phyloP scores from a whole-genome alignment of 805 yeast species.

The Candida berthetii region DNA sequence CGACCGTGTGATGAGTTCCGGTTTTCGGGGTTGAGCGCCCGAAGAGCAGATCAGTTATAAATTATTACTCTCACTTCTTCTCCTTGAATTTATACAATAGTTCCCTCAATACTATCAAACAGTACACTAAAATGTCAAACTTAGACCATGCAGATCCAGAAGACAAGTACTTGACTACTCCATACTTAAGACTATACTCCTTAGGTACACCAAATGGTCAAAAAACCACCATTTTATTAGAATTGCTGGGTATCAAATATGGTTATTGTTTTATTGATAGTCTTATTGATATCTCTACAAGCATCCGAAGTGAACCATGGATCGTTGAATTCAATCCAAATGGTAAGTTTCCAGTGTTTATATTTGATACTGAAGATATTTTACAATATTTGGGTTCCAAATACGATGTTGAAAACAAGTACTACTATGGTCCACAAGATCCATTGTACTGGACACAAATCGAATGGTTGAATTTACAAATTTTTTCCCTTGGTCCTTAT shows the following conservation, averaged over 20 bases:
- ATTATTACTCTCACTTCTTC: too few species aligned
- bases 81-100: too few species aligned
- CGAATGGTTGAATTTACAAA: constrained; percentile 51
- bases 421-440: constrained; percentile 27
- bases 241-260: constrained; percentile 25
- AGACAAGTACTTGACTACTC: constrained; percentile 24
- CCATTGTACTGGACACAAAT: constrained; percentile 42
- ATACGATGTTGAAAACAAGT: constrained; percentile 48
- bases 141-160: constrained; percentile 21
- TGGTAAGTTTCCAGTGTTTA: constrained; percentile 56
- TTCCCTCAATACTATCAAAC: too few species aligned
- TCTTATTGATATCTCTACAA: constrained; percentile 32
- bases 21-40: too few species aligned
- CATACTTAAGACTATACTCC: constrained; percentile 39
- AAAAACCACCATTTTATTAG: constrained; percentile 29
- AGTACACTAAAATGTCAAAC: not conserved
- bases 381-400: constrained; percentile 52
- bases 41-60: too few species aligned
- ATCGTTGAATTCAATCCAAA: constrained; percentile 52
- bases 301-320: constrained; percentile 51
- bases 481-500: constrained; percentile 56
- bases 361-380: constrained; percentile 60
- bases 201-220: constrained; percentile 35
- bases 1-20: too few species aligned
- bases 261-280: too few species aligned